Evolutionary conservation across 495 filamentous ascomycete genomes (phyloP), one percentile per base, ranked within the genome.

Genomic region (Penicillium samsonianum): DNA sequence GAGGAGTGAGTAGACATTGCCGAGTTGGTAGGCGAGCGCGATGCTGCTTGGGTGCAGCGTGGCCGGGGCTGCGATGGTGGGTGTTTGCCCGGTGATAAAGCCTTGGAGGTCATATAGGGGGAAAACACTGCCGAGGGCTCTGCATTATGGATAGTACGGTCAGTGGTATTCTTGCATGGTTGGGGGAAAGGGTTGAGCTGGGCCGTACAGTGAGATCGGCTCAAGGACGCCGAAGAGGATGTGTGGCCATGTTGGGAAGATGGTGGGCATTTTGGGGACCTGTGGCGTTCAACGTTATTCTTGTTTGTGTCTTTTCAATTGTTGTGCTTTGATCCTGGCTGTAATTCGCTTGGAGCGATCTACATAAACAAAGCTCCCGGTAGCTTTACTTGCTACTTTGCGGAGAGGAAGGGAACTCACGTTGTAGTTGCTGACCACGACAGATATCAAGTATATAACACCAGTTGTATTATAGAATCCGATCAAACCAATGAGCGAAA

Each of bases 1-100:
- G n/a, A 88, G 74, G 4, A 90, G 76, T 3, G 79, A 77, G 64
- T 90, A 92, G 12, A 83, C 65, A 61, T 91, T 90, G 42, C 83
- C 86, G 0, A 90, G 75, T 66, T 90, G 84, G 35, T 85, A 77
- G 40, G 80, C 80, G 10, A 86, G 65, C 12, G 81, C 73, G 14
- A 73, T 63, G 46, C 74, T 77, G 59, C 77, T 78, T 10, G 78
- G 73, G 48, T 77, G 69, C 16, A 72, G 45, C 20, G 63, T 61
- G 28, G 63, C 57, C 16, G 62, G 65, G 42, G 59, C 60, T 20
- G 64, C 47, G n/a, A 67, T 65, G 8, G 64, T 53, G 19, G 81
- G 75, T 44, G 86, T 74, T 71, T 90, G 87, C 48, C 80, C 75
- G 14, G 75, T 60, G 55, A 87, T 79, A 67, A 90, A 90, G 67